Evolutionary conservation across 1,139 yeast genomes (phyloP).

Genomic region (Candida labiduridarum): DNA sequence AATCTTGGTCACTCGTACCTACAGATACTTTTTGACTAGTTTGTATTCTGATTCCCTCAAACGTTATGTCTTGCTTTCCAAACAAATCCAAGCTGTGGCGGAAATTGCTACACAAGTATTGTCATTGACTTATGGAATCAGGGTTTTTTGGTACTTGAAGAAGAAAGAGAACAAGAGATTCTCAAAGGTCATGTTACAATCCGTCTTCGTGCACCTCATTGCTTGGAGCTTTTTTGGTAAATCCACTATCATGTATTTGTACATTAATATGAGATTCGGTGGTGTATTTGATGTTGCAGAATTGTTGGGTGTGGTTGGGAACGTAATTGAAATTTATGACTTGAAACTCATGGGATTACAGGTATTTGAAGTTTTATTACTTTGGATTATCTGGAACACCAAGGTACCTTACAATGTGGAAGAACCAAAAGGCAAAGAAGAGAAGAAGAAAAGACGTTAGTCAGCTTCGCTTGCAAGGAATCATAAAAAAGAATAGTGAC

Average conservation of each 20-base stretch:
- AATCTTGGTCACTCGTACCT: slow-evolving; percentile 14
- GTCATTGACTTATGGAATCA: slow-evolving; percentile 10
- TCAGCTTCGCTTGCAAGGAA: no score
- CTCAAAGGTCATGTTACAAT: slow-evolving; percentile 8
- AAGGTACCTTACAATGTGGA: slow-evolving; percentile 6
- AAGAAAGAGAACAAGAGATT: slow-evolving; percentile 3
- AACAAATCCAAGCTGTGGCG: slow-evolving; percentile 3
- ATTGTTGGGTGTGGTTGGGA: slow-evolving; percentile 13
- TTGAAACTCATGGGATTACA: slow-evolving; percentile 10
- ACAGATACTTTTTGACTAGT: slow-evolving; percentile 6
- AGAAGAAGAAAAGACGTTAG: background rate
- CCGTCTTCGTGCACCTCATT: slow-evolving; percentile 14
- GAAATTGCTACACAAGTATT: slow-evolving; percentile 11
- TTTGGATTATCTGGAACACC: slow-evolving; percentile 16
- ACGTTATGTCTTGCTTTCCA: background rate
- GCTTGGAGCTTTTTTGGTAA: slow-evolving; percentile 14
- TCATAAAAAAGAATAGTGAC: no score
- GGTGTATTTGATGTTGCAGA: slow-evolving; percentile 18
- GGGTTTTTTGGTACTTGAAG: slow-evolving; percentile 7
- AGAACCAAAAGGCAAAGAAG: background rate
- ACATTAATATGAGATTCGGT: slow-evolving; percentile 6
- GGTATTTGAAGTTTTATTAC: slow-evolving; percentile 13
- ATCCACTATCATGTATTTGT: slow-evolving; percentile 3
- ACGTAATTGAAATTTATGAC: slow-evolving; percentile 12
- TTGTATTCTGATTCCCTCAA: background rate